phyloP scores from a whole-genome alignment of 768 basidiomycete genomes.

The Tylopilus subfusipes region DNA sequence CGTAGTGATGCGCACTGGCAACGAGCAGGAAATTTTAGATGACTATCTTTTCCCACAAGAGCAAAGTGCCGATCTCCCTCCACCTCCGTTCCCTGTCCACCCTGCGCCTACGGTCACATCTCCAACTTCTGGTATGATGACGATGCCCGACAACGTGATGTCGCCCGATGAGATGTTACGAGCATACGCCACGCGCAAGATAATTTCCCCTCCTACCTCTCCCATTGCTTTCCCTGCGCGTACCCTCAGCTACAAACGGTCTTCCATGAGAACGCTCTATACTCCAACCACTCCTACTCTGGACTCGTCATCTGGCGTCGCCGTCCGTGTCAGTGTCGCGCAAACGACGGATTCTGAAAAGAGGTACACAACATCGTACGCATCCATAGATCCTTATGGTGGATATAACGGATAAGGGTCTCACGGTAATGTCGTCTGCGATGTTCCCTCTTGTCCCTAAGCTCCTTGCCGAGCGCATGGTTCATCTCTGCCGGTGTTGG shows the following conservation, averaged over 20 bases:
- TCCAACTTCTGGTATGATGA: slow-evolving; percentile 37
- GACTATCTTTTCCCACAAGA: slow-evolving; percentile 45
- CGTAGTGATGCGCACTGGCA: slow-evolving; percentile 72
- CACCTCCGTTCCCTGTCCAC: slow-evolving; percentile 34
- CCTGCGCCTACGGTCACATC: slow-evolving; percentile 31
- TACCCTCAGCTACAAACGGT: slow-evolving; percentile 21
- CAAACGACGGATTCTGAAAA: slow-evolving; percentile 17
- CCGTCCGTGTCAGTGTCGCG: slow-evolving; percentile 4
- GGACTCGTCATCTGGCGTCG: slow-evolving; percentile 2
- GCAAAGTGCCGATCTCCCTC: slow-evolving; percentile 25
- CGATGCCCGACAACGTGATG: slow-evolving; percentile 42
- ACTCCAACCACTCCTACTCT: slow-evolving; percentile 16
- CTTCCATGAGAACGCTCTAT: slow-evolving; percentile 31
- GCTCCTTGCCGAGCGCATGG: background rate
- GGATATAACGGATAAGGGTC: slow-evolving; percentile 8
- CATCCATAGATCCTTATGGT: slow-evolving; percentile 25
- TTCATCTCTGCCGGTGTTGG: background rate
- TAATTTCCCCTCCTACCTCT: slow-evolving; percentile 32
- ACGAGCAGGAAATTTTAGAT: slow-evolving; percentile 26
- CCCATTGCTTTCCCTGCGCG: slow-evolving; percentile 31
- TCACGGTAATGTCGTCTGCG: background rate
- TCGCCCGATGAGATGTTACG: slow-evolving; percentile 76
- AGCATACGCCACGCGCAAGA: slow-evolving; percentile 57
- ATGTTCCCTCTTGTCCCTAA: background rate
- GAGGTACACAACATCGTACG: slow-evolving; percentile 26